Conservation (phyloP, 139 green algal genomes). For the Zygnema circumcarinatum region DNA sequence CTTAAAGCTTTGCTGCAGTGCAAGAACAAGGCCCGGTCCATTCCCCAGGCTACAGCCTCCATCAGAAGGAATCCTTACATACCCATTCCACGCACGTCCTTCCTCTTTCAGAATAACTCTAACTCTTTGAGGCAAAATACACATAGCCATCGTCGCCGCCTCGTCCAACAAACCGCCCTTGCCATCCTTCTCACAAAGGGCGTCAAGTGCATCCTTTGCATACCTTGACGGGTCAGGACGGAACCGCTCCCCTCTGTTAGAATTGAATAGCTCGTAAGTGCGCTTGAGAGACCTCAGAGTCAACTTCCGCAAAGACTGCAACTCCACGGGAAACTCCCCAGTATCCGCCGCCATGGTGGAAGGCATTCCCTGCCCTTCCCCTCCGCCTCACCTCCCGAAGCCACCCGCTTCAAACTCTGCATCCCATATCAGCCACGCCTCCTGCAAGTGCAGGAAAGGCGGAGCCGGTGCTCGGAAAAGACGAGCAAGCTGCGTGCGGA, state of each 20-base stretch:
- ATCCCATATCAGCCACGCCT: not conserved
- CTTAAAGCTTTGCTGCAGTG: not conserved
- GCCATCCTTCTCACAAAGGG: no score
- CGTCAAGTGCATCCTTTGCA: no score
- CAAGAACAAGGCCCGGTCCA: not conserved
- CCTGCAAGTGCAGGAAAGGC: not conserved
- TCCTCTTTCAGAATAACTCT: no score
- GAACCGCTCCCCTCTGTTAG: conserved; percentile 1
- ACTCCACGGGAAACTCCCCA: conserved; percentile 65
- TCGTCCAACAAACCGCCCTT: no score
- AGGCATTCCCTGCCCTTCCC: not conserved
- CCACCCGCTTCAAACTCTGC: not conserved
- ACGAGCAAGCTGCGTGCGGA: not conserved
- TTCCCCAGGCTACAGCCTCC: not conserved
- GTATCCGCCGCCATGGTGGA: not conserved
- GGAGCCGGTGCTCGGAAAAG: not conserved
- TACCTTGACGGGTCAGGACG: not conserved
- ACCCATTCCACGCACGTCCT: not conserved
- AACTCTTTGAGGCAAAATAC: no score
- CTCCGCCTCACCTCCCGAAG: not conserved
- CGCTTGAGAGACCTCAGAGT: conserved; percentile 80
- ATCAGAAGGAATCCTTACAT: not conserved
- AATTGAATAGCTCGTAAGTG: conserved; percentile 84
- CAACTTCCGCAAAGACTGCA: conserved; percentile 80
- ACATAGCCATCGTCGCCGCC: no score